A percentile compares a stretch with the other conserved stretches of the same genome.
Evolutionary conservation across 352 stramenopile species (phyloP).

Genomic region (Halophytophthora batemanensis): DNA sequence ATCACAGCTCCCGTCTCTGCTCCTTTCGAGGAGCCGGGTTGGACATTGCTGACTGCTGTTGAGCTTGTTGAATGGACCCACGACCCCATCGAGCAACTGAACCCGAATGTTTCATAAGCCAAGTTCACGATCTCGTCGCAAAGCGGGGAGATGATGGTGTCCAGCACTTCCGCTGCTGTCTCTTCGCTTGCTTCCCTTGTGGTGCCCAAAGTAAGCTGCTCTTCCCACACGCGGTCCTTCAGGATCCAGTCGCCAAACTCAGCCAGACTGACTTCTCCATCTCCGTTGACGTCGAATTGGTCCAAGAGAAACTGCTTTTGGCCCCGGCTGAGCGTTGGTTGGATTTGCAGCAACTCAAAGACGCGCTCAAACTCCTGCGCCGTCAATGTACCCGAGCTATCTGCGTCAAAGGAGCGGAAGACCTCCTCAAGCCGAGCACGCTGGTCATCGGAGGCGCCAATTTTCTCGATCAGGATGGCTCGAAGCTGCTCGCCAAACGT

Average conservation of each 20-base stretch:
- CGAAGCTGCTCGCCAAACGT: slow-evolving; percentile 62
- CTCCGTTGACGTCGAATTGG: slow-evolving; percentile 69
- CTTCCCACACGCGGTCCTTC: slow-evolving; percentile 53
- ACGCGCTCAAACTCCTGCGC: slow-evolving; percentile 54
- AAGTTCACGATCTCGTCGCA: slow-evolving; percentile 40
- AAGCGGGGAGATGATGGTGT: slow-evolving; percentile 32
- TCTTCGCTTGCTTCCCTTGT: slow-evolving; percentile 1
- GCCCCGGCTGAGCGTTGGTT: slow-evolving; percentile 44
- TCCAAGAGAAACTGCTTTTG: slow-evolving; percentile 49
- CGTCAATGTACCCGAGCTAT: slow-evolving; percentile 59
- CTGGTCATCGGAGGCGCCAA: slow-evolving; percentile 36
- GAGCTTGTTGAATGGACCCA: slow-evolving; percentile 44
- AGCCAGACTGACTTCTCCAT: slow-evolving; percentile 58
- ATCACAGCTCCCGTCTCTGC: slow-evolving; percentile 27
- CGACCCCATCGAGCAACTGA: slow-evolving; percentile 27
- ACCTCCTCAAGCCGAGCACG: slow-evolving; percentile 36
- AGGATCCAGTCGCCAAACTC: slow-evolving; percentile 75
- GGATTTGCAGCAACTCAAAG: slow-evolving; percentile 42
- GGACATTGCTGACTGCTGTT: slow-evolving; percentile 7
- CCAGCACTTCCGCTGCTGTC: slow-evolving; percentile 16
- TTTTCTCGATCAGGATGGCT: slow-evolving; percentile 61
- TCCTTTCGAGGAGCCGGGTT: background rate
- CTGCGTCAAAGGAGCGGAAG: slow-evolving; percentile 55
- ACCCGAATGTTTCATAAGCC: slow-evolving; percentile 31
- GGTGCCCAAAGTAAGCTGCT: slow-evolving; percentile 2